phyloP scores from a whole-genome alignment of 1,284 basidiomycete genomes.

The Microbotryum silenes-acaulis region DNA sequence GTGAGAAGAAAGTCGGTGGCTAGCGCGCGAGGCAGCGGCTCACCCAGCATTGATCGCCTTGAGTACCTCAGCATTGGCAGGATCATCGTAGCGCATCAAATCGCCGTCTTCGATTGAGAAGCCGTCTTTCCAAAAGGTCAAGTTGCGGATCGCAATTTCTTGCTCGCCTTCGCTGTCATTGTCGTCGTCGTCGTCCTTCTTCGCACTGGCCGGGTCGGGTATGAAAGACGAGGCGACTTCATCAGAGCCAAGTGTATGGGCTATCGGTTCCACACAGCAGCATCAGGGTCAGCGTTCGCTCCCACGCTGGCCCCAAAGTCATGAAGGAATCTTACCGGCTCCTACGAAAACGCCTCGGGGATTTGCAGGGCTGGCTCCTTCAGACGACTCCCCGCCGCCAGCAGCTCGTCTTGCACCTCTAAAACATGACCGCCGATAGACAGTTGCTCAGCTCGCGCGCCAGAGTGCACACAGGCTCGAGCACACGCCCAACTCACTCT shows the following conservation, averaged over 20 bases:
- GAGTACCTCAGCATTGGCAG: slow-evolving; percentile 63
- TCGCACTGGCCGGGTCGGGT: slow-evolving; percentile 52
- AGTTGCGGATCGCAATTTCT: slow-evolving; percentile 59
- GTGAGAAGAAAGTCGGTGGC: neutral
- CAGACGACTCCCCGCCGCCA: neutral
- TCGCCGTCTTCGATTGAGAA: slow-evolving; percentile 89
- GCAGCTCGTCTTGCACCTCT: slow-evolving; percentile 2
- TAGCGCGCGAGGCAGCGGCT: slow-evolving; percentile 32
- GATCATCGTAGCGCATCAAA: slow-evolving; percentile 76
- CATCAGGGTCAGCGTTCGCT: no score
- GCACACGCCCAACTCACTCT: slow-evolving; percentile 51
- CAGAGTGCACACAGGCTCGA: neutral
- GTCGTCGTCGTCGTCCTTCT: slow-evolving; percentile 35
- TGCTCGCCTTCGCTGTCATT: slow-evolving; percentile 49
- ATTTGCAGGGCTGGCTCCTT: neutral
- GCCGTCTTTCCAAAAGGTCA: slow-evolving; percentile 92
- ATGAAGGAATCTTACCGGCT: slow-evolving; percentile 5
- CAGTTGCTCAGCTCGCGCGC: neutral
- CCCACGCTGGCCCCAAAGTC: neutral
- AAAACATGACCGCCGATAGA: neutral
- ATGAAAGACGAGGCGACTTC: slow-evolving; percentile 64
- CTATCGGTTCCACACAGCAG: slow-evolving; percentile 37
- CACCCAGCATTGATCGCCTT: slow-evolving; percentile 74
- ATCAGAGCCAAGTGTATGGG: slow-evolving; percentile 78
- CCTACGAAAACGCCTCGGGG: slow-evolving; percentile 15